These are phyloP conservation scores for Fraxinus nigra DNA, from an alignment of 305 asterid genomes.

Conservation along the genomic window DNA sequence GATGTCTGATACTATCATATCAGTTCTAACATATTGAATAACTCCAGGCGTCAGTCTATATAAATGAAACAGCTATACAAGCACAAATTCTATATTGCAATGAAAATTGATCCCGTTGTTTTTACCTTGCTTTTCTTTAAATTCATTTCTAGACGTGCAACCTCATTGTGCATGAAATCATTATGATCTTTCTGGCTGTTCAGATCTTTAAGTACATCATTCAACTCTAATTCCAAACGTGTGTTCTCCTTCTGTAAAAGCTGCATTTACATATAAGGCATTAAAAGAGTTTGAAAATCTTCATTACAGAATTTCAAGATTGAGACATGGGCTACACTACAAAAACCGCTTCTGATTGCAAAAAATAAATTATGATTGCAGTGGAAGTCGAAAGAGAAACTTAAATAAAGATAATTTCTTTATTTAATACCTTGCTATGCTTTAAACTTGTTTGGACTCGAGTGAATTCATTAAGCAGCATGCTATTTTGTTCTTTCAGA, in stretches of 20 bases:
- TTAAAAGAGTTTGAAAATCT: background rate
- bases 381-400: constrained; percentile 1
- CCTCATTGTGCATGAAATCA: constrained; percentile 46
- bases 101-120: background rate
- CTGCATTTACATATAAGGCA: constrained; percentile 35
- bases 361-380: background rate
- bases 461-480: constrained; percentile 51
- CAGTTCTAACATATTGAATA: background rate
- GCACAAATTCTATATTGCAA: background rate
- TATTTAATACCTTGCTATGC: constrained; percentile 47
- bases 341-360: background rate
- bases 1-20: background rate
- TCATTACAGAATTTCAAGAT: background rate
- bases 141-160: constrained; percentile 47
- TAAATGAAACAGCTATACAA: background rate
- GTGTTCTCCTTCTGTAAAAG: constrained; percentile 62
- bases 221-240: constrained; percentile 49
- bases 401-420: background rate
- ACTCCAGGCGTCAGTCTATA: background rate
- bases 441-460: constrained; percentile 41
- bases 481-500: constrained; percentile 48
- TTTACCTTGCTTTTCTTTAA: constrained; percentile 61
- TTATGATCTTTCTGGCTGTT: constrained; percentile 54
- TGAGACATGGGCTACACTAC: background rate
- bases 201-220: constrained; percentile 46